Evolutionary conservation across 768 basidiomycete genomes (phyloP).

Genomic region (Mycena chlorophos): DNA sequence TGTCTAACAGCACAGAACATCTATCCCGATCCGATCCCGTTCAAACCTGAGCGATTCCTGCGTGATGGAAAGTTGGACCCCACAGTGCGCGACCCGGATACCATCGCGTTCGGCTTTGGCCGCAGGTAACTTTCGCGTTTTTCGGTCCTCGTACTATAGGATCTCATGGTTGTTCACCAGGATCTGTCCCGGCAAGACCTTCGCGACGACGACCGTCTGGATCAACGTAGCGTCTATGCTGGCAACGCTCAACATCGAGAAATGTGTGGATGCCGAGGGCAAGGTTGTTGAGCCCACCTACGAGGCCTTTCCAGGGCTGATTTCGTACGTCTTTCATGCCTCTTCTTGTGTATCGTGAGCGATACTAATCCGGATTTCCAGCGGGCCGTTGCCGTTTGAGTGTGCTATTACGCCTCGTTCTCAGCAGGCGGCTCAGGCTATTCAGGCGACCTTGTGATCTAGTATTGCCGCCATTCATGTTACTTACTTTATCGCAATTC

Average conservation of each 20-base stretch:
- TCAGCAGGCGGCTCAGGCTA: conserved; percentile 19
- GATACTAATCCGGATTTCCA: background rate
- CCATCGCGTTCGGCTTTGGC: background rate
- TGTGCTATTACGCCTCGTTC: conserved; percentile 2
- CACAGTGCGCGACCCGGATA: background rate
- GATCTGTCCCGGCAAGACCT: conserved; percentile 23
- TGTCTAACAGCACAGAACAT: too few relatives aligned
- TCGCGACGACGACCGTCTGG: conserved; percentile 29
- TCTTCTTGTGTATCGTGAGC: background rate
- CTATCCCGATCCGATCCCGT: too few relatives aligned
- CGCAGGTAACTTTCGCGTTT: conserved; percentile 17
- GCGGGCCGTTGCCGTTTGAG: background rate
- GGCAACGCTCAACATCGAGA: conserved; percentile 27
- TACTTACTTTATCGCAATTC: too few relatives aligned
- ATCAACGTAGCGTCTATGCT: conserved; percentile 27
- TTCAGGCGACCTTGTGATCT: too few relatives aligned
- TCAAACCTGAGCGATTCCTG: background rate
- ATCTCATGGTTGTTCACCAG: background rate
- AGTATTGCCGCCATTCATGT: too few relatives aligned
- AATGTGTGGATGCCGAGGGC: conserved; percentile 25
- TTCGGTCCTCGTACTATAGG: background rate
- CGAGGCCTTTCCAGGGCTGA: conserved; percentile 7
- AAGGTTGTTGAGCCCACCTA: conserved; percentile 17
- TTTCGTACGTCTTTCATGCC: conserved; percentile 4
- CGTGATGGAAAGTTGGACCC: background rate